These are phyloP conservation scores for Retiboletus flavoniger DNA, from an alignment of 1,284 basidiomycete species.

Conservation along the genomic window DNA sequence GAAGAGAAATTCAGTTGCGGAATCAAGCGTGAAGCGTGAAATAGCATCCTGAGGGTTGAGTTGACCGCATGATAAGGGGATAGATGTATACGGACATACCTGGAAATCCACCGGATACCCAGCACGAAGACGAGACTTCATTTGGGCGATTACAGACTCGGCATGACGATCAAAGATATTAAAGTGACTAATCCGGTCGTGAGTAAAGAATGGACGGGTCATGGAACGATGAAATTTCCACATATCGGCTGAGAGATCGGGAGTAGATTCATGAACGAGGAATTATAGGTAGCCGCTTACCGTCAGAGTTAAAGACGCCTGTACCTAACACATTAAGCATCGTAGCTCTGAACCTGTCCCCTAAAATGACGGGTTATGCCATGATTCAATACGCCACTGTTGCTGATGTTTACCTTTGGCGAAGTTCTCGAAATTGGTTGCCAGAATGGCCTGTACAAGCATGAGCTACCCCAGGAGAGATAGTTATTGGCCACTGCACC, in stretches of 20 bases:
- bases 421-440: slow-evolving; percentile 37
- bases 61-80: neutral
- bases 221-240: slow-evolving; percentile 50
- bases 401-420: slow-evolving; percentile 35
- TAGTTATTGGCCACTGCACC: neutral
- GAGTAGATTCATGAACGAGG: slow-evolving; percentile 3
- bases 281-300: slow-evolving; percentile 16
- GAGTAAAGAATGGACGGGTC: slow-evolving; percentile 51
- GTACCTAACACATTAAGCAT: slow-evolving; percentile 38
- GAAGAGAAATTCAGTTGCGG: slow-evolving; percentile 56
- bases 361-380: slow-evolving; percentile 17
- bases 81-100: slow-evolving; percentile 16
- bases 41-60: slow-evolving; percentile 31
- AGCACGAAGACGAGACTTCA: slow-evolving; percentile 34
- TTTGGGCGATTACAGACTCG: slow-evolving; percentile 32
- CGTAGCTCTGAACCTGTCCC: slow-evolving; percentile 24
- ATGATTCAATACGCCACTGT: slow-evolving; percentile 2
- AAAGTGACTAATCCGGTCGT: slow-evolving; percentile 49
- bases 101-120: slow-evolving; percentile 43
- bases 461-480: neutral
- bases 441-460: slow-evolving; percentile 27
- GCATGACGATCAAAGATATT: slow-evolving; percentile 45
- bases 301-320: slow-evolving; percentile 51
- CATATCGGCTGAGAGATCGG: slow-evolving; percentile 32
- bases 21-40: slow-evolving; percentile 55